Conservation (phyloP, 371 early-diverging fungal species). For the Syncephalastrum monosporum region DNA sequence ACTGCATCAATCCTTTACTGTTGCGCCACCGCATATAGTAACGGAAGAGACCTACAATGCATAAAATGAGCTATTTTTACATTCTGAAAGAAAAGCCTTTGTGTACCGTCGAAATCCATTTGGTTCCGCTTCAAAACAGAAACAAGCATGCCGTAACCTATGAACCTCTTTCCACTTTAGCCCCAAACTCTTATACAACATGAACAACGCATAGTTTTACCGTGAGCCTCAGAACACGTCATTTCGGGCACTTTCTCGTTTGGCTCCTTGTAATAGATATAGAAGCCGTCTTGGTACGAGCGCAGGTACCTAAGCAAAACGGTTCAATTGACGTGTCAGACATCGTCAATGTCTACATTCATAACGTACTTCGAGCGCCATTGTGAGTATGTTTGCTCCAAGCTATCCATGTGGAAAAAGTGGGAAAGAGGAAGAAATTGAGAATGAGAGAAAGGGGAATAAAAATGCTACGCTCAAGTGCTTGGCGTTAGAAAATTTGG, state of each 20-base stretch:
- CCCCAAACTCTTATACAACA: not conserved
- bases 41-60: slow-evolving; percentile 45
- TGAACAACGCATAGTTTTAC: slow-evolving; percentile 12
- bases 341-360: not conserved
- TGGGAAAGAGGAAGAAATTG: slow-evolving; percentile 7
- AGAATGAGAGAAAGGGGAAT: slow-evolving; percentile 1
- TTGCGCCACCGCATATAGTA: slow-evolving; percentile 58
- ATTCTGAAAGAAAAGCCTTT: slow-evolving; percentile 22
- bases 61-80: slow-evolving; percentile 28
- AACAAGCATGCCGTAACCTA: slow-evolving; percentile 65
- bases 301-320: slow-evolving; percentile 36
- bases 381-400: slow-evolving; percentile 31
- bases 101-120: slow-evolving; percentile 57
- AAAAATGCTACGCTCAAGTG: no score
- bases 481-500: no score
- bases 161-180: not conserved
- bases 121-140: slow-evolving; percentile 61
- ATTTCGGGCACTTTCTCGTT: slow-evolving; percentile 37
- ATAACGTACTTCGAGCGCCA: slow-evolving; percentile 35
- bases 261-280: slow-evolving; percentile 49
- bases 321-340: not conserved
- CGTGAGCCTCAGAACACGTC: slow-evolving; percentile 56
- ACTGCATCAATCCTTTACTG: slow-evolving; percentile 56
- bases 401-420: slow-evolving; percentile 20
- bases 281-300: slow-evolving; percentile 39